Conservation (phyloP, 2,329 filamentous ascomycete genomes). For the Alternaria ethzedia region DNA sequence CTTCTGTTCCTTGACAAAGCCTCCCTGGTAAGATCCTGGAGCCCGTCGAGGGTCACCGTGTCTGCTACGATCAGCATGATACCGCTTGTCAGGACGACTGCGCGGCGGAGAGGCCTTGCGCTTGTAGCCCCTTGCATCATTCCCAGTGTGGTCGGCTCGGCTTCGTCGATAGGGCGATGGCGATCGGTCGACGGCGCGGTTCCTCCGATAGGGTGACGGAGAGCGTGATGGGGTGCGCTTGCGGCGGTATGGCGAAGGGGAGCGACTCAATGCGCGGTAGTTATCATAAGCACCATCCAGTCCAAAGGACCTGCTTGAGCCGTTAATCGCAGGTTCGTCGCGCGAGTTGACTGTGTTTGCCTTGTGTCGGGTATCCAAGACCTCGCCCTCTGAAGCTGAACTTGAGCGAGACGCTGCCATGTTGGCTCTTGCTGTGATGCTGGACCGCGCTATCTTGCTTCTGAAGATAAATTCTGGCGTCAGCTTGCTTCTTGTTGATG, state of each 20-base stretch:
- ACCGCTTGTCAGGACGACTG: conserved; percentile 63
- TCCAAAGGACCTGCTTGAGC: conserved; percentile 39
- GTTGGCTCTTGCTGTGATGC: conserved; percentile 12
- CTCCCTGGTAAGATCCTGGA: conserved; percentile 33
- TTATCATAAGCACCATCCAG: conserved; percentile 36
- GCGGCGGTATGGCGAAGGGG: conserved; percentile 39
- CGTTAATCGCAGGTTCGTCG: conserved; percentile 43
- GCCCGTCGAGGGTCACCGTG: conserved; percentile 67
- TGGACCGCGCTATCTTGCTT: conserved; percentile 10
- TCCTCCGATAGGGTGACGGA: conserved; percentile 38
- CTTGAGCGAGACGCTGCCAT: conserved; percentile 34
- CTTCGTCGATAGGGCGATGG: conserved; percentile 36
- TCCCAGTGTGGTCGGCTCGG: conserved; percentile 28
- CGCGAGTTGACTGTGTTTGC: conserved; percentile 42
- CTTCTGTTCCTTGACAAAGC: conserved; percentile 15
- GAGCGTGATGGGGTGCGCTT: conserved; percentile 32
- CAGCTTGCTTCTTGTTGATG: conserved; percentile 40
- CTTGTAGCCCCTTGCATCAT: conserved; percentile 45
- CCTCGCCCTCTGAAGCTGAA: conserved; percentile 41
- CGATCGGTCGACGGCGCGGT: conserved; percentile 29
- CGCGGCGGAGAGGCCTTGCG: conserved; percentile 51
- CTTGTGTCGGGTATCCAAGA: conserved; percentile 38
- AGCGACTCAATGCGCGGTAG: conserved; percentile 37
- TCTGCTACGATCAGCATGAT: conserved; percentile 44
- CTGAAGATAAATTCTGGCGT: conserved; percentile 28